phyloP scores from a whole-genome alignment of 2,329 filamentous ascomycete species.

The Parastagonospora avenae region DNA sequence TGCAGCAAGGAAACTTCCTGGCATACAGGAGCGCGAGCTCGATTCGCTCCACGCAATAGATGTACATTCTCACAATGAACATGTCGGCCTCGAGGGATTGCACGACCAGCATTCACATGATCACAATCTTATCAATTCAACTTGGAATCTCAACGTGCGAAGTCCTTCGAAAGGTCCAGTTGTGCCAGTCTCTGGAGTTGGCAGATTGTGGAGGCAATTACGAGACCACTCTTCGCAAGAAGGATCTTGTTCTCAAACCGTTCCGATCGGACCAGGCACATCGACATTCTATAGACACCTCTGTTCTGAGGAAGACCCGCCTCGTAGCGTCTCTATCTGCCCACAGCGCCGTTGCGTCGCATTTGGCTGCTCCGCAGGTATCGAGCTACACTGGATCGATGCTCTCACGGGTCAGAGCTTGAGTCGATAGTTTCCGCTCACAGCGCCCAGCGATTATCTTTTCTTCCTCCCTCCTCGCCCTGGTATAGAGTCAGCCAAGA shows the following conservation, averaged over 20 bases:
- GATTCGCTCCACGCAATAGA: conserved; percentile 32
- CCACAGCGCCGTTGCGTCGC: conserved; percentile 68
- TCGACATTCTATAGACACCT: conserved; percentile 57
- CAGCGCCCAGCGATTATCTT: conserved; percentile 59
- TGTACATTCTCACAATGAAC: conserved; percentile 30
- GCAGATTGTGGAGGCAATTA: too few species aligned
- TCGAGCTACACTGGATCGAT: conserved; percentile 67
- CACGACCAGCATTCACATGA: conserved; percentile 24
- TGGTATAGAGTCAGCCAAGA: conserved; percentile 59
- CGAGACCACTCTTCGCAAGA: not conserved
- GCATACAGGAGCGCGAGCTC: conserved; percentile 1
- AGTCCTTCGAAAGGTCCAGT: conserved; percentile 5
- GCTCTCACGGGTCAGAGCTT: conserved; percentile 56
- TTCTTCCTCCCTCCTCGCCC: conserved; percentile 64
- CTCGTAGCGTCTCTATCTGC: conserved; percentile 68
- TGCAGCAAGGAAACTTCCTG: too few species aligned
- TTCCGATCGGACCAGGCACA: conserved; percentile 37
- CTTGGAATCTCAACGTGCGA: conserved; percentile 36
- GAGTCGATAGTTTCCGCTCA: conserved; percentile 62
- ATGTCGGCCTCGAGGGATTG: conserved; percentile 25
- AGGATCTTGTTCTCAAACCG: conserved; percentile 6
- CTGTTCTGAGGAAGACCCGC: conserved; percentile 66
- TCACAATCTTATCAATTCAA: conserved; percentile 35
- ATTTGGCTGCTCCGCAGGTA: conserved; percentile 66
- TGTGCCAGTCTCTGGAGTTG: too few species aligned